Evolutionary conservation across 2,329 filamentous ascomycete genomes (phyloP), one percentile per base, ranked within the genome.

Genomic region (Sclerotinia nivalis): DNA sequence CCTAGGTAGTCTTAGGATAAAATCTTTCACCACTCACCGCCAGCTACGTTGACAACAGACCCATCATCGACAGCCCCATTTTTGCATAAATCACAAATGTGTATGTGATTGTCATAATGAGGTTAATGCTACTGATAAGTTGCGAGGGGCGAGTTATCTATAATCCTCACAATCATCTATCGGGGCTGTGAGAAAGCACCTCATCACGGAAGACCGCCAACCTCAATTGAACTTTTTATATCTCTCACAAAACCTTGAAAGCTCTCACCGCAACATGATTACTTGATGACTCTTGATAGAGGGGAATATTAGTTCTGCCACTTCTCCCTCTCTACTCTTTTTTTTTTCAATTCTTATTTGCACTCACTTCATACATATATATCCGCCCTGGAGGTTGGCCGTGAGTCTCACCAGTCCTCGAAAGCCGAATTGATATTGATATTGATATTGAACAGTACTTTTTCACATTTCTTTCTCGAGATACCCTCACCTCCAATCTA

Each of bases 241-340:
- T 69, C n/a, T 55, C 34, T 34, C 22, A 55, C 34, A 47, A 13
- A 65, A 55, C 59, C 59, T 69, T 25, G 49, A 37, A 56, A 62
- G 22, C 59, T 49, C 50, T 65, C 67, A 69, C 67, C 67, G 67
- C 59, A 69, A 28, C 18, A 69, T 69, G 67, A 40, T 40, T 65
- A 56, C 67, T 64, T 65, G 59, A 65, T 43, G 59, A 55, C 59
- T 20, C 15, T 31, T 52, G 52, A 64, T n/a, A 47, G 61, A 49
- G 59, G 62, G 59, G 59, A 55, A 65, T 64, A 50, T 43, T 56
- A 52, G 28, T 47, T 65, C 47, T 65, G 22, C 59, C 37, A 56
- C 58, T 68, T 64, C 60, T 55, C 47, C 22, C 56, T 62, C 54
- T 68, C 22, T 52, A 43, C 22, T 37, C 15, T 43, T 43, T 43